Conservation (phyloP, 306 rosid species). For the Lathyrus oleraceus region DNA sequence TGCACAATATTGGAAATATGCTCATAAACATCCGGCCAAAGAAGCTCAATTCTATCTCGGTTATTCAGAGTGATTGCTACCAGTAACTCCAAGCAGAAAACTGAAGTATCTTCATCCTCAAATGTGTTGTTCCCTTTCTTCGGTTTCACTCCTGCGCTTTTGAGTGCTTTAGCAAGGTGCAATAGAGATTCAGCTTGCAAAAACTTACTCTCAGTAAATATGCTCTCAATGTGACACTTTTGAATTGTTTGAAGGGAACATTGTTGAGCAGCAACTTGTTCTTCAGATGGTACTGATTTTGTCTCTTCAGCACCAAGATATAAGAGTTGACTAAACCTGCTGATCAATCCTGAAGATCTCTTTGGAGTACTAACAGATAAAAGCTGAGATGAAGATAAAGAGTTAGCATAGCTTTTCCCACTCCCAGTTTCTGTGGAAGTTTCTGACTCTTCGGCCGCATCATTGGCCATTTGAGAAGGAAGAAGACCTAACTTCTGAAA, state of each 20-base stretch:
- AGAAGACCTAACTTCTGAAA: conserved; percentile 93
- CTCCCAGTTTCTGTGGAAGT: conserved; percentile 63
- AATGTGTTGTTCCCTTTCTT: conserved; percentile 69
- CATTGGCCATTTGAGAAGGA: conserved; percentile 83
- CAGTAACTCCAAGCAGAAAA: conserved; percentile 87
- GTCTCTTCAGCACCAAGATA: conserved; percentile 92
- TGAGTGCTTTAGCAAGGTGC: conserved; percentile 84
- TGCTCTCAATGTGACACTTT: conserved; percentile 83
- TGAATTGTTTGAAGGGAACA: conserved; percentile 77
- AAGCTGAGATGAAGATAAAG: conserved; percentile 65
- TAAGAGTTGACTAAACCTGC: conserved; percentile 92
- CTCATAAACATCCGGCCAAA: conserved; percentile 93
- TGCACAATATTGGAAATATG: conserved; percentile 85
- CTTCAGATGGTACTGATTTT: conserved; percentile 78
- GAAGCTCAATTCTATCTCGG: conserved; percentile 89
- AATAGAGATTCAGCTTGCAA: conserved; percentile 86
- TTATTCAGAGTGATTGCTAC: conserved; percentile 86
- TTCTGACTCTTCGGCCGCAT: conserved; percentile 84
- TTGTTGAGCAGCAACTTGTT: conserved; percentile 91
- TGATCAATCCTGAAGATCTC: conserved; percentile 88
- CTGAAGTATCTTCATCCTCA: conserved; percentile 86
- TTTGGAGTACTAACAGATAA: conserved; percentile 71
- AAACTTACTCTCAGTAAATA: conserved; percentile 90
- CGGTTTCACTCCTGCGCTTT: conserved; percentile 70
- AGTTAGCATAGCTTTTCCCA: conserved; percentile 59